Percentiles rank a stretch among this genome's conserved stretches.
phyloP scores from a whole-genome alignment of 768 basidiomycete genomes.

The Pleurotus giganteus region DNA sequence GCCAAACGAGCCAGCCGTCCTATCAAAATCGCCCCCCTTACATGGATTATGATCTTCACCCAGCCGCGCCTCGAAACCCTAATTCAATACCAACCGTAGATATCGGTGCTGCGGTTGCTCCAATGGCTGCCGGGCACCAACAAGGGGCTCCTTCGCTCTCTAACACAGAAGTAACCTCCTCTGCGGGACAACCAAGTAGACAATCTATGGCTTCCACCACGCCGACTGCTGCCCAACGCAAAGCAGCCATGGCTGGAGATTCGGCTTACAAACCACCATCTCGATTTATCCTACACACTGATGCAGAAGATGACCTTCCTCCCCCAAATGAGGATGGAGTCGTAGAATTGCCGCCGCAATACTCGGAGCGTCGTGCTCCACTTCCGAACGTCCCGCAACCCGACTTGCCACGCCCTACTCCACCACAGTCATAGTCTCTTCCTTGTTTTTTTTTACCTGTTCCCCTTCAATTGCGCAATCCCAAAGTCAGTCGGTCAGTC shows the following conservation, averaged over 20 bases:
- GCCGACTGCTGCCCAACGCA: conserved; percentile 43
- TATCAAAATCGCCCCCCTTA: conserved; percentile 12
- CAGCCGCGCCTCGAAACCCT: not conserved
- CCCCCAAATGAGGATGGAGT: conserved; percentile 12
- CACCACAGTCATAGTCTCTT: not conserved
- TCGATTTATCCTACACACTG: conserved; percentile 15
- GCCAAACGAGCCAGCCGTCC: not conserved
- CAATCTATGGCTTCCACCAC: conserved; percentile 15
- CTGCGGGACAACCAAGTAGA: not conserved
- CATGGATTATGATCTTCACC: not conserved
- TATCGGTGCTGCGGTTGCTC: not conserved
- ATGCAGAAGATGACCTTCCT: conserved; percentile 12
- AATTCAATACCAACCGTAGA: not conserved
- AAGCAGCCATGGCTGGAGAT: conserved; percentile 53
- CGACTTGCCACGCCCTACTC: not conserved
- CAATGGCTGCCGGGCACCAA: not conserved
- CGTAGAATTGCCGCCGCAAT: conserved; percentile 16
- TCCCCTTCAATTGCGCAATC: not conserved
- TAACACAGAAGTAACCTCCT: conserved; percentile 1
- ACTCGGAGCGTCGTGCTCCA: conserved; percentile 11
- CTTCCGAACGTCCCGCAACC: not conserved
- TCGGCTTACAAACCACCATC: conserved; percentile 28
- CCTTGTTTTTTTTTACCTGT: not conserved
- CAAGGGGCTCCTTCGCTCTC: conserved; percentile 2
- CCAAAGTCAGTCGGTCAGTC: no score